Conservation (phyloP, 345 rosid species). For the Eucalyptus curtisii region DNA sequence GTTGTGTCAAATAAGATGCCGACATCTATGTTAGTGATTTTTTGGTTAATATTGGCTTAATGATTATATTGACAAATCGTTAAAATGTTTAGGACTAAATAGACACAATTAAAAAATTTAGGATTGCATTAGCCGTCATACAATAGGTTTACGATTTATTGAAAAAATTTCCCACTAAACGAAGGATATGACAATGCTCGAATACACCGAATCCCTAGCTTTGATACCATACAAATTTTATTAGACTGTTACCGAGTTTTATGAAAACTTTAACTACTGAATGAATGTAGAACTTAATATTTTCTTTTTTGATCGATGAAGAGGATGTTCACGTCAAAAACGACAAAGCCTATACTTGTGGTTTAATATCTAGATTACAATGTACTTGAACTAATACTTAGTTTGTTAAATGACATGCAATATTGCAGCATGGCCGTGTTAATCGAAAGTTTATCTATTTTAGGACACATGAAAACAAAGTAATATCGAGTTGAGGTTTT, state of each 20-base stretch:
- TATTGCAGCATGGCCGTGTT: neutral
- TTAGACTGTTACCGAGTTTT: neutral
- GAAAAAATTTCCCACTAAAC: neutral
- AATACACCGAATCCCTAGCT: neutral
- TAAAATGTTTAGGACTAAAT: neutral
- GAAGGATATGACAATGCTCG: neutral
- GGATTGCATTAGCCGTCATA: fast-evolving
- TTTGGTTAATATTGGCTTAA: fast-evolving
- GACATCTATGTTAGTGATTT: fast-evolving
- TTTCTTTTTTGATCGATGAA: neutral
- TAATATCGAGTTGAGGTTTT: neutral
- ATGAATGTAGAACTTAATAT: neutral
- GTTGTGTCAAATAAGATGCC: fast-evolving
- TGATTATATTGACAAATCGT: fast-evolving
- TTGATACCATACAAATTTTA: neutral
- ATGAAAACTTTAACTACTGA: neutral
- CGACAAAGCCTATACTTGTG: neutral
- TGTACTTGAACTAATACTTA: neutral
- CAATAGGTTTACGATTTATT: neutral
- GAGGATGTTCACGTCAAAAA: neutral
- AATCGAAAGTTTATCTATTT: neutral
- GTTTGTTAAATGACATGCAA: neutral
- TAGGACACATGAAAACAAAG: neutral
- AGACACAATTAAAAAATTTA: neutral
- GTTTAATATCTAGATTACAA: neutral